Base-by-base conservation (phyloP, 805 yeast species). In the Metschnikowia noctiluminum region DNA sequence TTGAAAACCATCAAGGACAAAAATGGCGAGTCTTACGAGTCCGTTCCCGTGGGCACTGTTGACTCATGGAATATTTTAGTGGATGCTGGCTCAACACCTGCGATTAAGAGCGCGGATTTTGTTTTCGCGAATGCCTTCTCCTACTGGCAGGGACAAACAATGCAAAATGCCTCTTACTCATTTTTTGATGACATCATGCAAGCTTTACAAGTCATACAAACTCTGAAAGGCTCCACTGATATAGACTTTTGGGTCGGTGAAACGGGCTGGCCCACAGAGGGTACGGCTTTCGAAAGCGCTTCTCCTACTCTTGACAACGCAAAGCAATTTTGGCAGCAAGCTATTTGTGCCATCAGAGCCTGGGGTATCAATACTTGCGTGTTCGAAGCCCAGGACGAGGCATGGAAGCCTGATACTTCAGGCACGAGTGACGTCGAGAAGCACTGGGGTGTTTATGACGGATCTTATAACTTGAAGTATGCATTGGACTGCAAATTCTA, bases 121-220 rank as follows among this genome's bases (percentile, higher is more conserved):
- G 82, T 90, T 53, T 87, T 85, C 68, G 96, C 96, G 63, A 92
- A 92, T 66, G 97, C 97, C 43, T 92, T 92, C 80, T 88, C 97
- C 8, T 92, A 91, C 84, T 92, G 98, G 98, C 98, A 92, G 77
- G 97, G 97, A 39, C 97, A 90, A 76, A 79, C 89, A 58, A 79
- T 78, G 80, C 63, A 69, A 43, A 91, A 91, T 69, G 81, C 97
- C 28, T 82, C 96, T 14, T 88, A 81, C 79, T 89, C 97, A 2
- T 92, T 91, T 85, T 81, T 89, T 58, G 97, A 91, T 68, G 97
- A 92, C 69, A 89, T 92, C 69, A 90, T 91, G 96, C 97, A 92
- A 79, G 97, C 97, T 57, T 75, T 92, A 68, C 96, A 89, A 76
- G 76, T 78, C 53, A 82, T 92, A 62, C 97, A 92, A 79, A 76